These are phyloP conservation scores for Torrubiellomyces zombiae DNA, from an alignment of 2,329 filamentous ascomycete genomes.

Conservation along the genomic window DNA sequence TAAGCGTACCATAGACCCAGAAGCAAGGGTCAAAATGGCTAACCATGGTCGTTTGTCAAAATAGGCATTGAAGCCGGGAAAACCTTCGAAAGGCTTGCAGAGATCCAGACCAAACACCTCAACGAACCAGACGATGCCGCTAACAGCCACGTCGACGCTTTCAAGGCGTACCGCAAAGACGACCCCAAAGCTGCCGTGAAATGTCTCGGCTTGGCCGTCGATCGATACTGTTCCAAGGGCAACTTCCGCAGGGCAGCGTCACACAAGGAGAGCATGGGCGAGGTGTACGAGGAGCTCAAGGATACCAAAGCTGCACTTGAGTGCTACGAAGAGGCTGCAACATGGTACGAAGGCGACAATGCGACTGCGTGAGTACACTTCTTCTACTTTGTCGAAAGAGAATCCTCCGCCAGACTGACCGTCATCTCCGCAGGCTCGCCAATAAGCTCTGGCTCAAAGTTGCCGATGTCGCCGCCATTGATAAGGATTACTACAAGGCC, in stretches of 20 bases:
- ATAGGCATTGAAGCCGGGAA: conserved; percentile 71
- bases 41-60: not conserved
- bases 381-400: not conserved
- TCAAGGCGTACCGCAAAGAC: conserved; percentile 83
- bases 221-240: conserved; percentile 74
- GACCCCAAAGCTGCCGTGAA: conserved; percentile 69
- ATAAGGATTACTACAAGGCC: conserved; percentile 70
- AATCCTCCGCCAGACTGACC: too few species aligned
- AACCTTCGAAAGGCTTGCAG: conserved; percentile 74
- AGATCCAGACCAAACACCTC: conserved; percentile 61
- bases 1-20: not conserved
- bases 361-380: conserved; percentile 52
- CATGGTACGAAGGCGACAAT: conserved; percentile 81
- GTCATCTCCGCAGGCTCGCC: conserved; percentile 41
- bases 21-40: not conserved
- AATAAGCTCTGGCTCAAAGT: conserved; percentile 92
- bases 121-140: conserved; percentile 89
- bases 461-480: conserved; percentile 69
- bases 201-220: conserved; percentile 63
- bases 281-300: conserved; percentile 72
- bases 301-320: conserved; percentile 66
- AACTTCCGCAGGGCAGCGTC: conserved; percentile 84
- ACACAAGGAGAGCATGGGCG: conserved; percentile 76
- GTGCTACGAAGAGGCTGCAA: conserved; percentile 69
- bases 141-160: conserved; percentile 76